These are phyloP conservation scores for Codiaeum variegatum DNA, from an alignment of 441 rosid species.

Conservation along the genomic window DNA sequence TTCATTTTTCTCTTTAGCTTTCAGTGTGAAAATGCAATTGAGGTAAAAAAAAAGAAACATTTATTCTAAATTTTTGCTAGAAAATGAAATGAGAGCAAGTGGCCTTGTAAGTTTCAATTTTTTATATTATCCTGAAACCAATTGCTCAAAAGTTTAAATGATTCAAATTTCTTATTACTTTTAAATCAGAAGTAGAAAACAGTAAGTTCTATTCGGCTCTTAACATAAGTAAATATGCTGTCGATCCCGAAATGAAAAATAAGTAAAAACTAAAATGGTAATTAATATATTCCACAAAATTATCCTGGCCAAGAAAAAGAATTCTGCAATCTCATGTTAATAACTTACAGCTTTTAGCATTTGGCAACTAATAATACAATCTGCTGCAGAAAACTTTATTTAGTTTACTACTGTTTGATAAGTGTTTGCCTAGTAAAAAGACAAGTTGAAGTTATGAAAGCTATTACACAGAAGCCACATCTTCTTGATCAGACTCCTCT, in stretches of 20 bases:
- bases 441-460: background rate
- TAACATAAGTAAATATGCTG: background rate
- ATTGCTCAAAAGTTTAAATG: background rate
- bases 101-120: background rate
- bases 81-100: background rate
- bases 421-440: background rate
- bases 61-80: background rate
- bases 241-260: background rate
- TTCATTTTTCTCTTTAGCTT: background rate
- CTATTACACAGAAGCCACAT: conserved; percentile 29
- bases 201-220: background rate
- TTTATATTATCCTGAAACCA: background rate
- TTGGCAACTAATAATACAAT: background rate
- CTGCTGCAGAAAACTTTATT: conserved; percentile 16
- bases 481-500: conserved; percentile 49
- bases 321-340: background rate
- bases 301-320: background rate
- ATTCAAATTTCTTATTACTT: background rate
- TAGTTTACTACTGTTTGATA: conserved; percentile 12
- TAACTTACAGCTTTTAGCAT: background rate
- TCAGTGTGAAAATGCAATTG: background rate
- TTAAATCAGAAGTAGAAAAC: background rate
- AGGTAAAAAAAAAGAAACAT: background rate
- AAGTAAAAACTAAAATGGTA: background rate
- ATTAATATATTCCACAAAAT: background rate